A percentile compares a stretch with the other conserved stretches of the same genome.
phyloP scores from a whole-genome alignment of 345 rosid species.

The Citrus australasica region DNA sequence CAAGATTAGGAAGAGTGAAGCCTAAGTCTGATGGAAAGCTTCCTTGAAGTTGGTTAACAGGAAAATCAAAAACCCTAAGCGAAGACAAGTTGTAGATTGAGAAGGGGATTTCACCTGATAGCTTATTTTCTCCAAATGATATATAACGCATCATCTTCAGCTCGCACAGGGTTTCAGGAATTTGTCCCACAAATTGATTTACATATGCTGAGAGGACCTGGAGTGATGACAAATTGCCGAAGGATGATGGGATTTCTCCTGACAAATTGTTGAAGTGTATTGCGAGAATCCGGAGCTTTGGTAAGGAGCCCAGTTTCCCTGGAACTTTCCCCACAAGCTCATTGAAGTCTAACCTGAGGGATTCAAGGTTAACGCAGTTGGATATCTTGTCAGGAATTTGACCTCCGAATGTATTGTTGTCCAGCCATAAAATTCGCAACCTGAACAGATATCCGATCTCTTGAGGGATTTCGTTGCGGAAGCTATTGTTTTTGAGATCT shows the following conservation, averaged over 20 bases:
- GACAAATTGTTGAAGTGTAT: not conserved
- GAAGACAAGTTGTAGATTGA: not conserved
- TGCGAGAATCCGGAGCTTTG: not conserved
- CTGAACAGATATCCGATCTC: slow-evolving; percentile 5
- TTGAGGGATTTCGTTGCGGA: slow-evolving; percentile 7
- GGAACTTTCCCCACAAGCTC: slow-evolving; percentile 10
- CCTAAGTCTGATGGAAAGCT: not conserved
- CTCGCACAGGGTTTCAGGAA: not conserved
- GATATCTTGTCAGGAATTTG: slow-evolving; percentile 14
- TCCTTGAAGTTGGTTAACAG: not conserved
- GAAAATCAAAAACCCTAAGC: not conserved
- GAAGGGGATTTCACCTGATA: slow-evolving; percentile 2
- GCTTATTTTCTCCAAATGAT: not conserved
- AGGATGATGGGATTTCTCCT: slow-evolving; percentile 6
- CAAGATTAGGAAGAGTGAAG: slow-evolving; percentile 12
- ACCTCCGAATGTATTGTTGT: slow-evolving; percentile 7
- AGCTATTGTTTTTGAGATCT: slow-evolving; percentile 6
- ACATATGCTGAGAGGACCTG: not conserved
- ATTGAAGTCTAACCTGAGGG: not conserved
- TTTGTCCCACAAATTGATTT: not conserved
- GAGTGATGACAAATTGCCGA: slow-evolving; percentile 24
- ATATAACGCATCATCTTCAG: not conserved
- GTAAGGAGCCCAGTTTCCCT: slow-evolving; percentile 1
- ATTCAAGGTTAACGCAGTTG: not conserved
- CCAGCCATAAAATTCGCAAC: not conserved